A percentile compares a stretch with the other conserved stretches of the same genome.
These are phyloP conservation scores for Picea glauca DNA, from an alignment of 75 land plant species.

Conservation along the genomic window DNA sequence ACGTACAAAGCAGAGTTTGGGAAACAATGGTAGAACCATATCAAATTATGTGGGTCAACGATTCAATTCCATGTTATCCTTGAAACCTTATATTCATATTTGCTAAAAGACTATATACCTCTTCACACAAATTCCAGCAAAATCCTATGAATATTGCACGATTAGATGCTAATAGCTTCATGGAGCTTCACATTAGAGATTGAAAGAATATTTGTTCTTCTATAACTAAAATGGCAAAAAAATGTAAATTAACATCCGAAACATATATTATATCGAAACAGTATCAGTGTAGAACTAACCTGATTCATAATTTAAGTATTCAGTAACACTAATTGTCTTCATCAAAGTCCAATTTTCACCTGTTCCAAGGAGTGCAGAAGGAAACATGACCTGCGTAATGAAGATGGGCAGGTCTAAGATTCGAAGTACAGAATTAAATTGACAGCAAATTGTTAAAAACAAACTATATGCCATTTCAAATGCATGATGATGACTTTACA, in stretches of 20 bases:
- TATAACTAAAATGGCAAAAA: background rate
- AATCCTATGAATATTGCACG: background rate
- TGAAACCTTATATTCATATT: too few species aligned
- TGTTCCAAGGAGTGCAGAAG: conserved; percentile 91
- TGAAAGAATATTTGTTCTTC: background rate
- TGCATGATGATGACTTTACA: background rate
- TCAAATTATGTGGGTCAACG: background rate
- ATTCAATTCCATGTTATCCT: too few species aligned
- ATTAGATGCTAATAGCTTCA: background rate
- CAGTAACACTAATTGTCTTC: conserved; percentile 98
- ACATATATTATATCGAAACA: background rate
- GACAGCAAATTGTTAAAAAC: background rate
- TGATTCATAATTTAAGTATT: conserved; percentile 96
- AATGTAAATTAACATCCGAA: background rate
- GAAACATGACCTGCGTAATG: conserved; percentile 83
- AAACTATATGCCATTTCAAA: background rate
- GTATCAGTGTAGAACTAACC: conserved; percentile 31
- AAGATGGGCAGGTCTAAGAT: background rate
- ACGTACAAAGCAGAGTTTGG: background rate
- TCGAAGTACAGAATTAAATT: background rate
- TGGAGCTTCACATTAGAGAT: background rate
- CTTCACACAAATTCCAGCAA: background rate
- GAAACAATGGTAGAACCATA: background rate
- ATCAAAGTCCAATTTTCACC: conserved; percentile 92
- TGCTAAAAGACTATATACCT: too few species aligned